Evolutionary conservation across 1,284 basidiomycete species (phyloP), one percentile per base, ranked within the genome.

Genomic region (Cutaneotrichosporon arboriforme): DNA sequence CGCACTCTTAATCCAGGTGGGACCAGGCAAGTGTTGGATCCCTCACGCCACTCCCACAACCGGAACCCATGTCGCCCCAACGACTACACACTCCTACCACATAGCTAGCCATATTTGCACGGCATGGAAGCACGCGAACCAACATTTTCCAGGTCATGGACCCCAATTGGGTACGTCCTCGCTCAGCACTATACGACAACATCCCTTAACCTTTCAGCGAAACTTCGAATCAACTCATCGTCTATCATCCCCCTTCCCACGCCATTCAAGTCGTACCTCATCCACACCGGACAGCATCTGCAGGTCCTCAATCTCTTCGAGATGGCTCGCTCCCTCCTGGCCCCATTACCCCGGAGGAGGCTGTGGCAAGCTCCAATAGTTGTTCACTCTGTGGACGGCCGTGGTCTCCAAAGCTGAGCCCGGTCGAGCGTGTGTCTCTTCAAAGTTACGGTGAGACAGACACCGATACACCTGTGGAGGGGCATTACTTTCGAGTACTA

Each of bases 171-270:
- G 63, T 65, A 43, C 4, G 51, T 44, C 0, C n/a, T 31, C 15
- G 15, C 35, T 18, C 38, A 18, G 13, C 34, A 4, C n/a, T 13
- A 14, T 15, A 10, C 33, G 9, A 31, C 35, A 13, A 12, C 45
- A 33, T 45, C n/a, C 49, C n/a, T n/a, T 52, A 12, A 49, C 42
- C 14, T 9, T 14, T 52, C 47, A 70, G 75, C 5, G 73, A 75
- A 50, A 82, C 83, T 5, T 84, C 87, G 0, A 87, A 89, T 71
- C 88, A 91, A 67, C 83, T 92, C 49, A 89, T 93, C 23, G 80
- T 92, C 17, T 93, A 92, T 75, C 88, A 92, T 66, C 84, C 89
- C 0, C 84, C 82, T 1, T 90, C 87, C 0, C 88, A 92, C 69
- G 89, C 88, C 0, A 78, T 93, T 13, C 81, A 87, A 21, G 86